Conservation (phyloP, 2,329 filamentous ascomycete genomes). For the Sarocladium oryzae region DNA sequence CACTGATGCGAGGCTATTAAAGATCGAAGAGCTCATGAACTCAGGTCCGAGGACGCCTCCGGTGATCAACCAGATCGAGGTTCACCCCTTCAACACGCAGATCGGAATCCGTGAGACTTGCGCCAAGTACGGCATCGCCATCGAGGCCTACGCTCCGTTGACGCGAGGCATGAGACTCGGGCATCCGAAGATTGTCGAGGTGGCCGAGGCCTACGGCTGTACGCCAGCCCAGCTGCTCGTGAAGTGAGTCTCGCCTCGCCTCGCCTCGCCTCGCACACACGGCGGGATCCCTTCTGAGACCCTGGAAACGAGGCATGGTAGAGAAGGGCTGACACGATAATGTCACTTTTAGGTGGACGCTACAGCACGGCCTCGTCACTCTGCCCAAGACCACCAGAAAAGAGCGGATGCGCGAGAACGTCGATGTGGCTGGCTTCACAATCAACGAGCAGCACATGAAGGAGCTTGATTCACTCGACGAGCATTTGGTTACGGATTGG, state of each 20-base stretch:
- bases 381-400: constrained; percentile 65
- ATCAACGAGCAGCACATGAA: constrained; percentile 59
- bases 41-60: constrained; percentile 56
- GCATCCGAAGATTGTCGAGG: constrained; percentile 53
- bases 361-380: constrained; percentile 68
- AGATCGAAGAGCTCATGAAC: constrained; percentile 64
- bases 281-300: too few relatives aligned
- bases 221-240: constrained; percentile 69
- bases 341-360: constrained; percentile 54
- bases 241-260: constrained; percentile 24
- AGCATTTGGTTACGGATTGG: constrained; percentile 67
- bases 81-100: constrained; percentile 77
- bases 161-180: constrained; percentile 64
- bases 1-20: neutral
- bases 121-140: constrained; percentile 56
- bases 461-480: constrained; percentile 58
- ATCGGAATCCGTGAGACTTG: constrained; percentile 60
- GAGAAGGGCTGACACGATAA: neutral
- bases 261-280: too few relatives aligned
- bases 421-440: constrained; percentile 50
- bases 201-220: constrained; percentile 63
- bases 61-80: constrained; percentile 73
- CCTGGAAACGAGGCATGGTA: too few relatives aligned
- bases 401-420: constrained; percentile 60
- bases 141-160: constrained; percentile 77